A percentile compares a stretch with the other conserved stretches of the same genome.
phyloP scores from a whole-genome alignment of 768 basidiomycete genomes.

The Serendipita vermifera region DNA sequence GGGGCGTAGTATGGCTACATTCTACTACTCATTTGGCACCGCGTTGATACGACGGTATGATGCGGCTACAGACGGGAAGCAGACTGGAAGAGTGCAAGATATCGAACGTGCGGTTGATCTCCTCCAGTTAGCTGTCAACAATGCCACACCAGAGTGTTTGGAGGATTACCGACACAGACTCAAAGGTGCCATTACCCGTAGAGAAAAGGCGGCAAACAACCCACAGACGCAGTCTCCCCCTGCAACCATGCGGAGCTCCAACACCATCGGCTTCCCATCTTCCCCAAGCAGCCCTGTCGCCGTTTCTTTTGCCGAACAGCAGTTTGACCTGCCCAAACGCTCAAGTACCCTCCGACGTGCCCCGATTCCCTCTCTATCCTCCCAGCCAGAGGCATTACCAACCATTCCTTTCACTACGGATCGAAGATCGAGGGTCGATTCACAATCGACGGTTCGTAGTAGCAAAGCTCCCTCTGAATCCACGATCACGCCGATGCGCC shows the following conservation, averaged over 20 bases:
- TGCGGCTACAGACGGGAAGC: background rate
- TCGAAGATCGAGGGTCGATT: no score
- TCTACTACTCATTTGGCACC: slow-evolving; percentile 7
- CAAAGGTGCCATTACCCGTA: background rate
- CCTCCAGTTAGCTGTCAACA: background rate
- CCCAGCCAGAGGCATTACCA: slow-evolving; percentile 4
- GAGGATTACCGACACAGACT: slow-evolving; percentile 5
- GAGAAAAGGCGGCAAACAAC: background rate
- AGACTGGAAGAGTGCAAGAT: background rate
- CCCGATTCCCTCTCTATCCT: background rate
- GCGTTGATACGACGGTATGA: slow-evolving; percentile 3
- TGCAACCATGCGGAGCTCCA: slow-evolving; percentile 6
- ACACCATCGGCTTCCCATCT: slow-evolving; percentile 4
- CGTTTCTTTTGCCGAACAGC: slow-evolving; percentile 2
- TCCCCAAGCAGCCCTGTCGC: background rate
- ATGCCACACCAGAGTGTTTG: background rate
- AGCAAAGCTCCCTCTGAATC: background rate
- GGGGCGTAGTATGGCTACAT: slow-evolving; percentile 5
- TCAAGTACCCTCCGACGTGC: slow-evolving; percentile 2
- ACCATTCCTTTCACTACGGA: no score
- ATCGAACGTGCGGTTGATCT: slow-evolving; percentile 2
- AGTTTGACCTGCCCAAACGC: slow-evolving; percentile 4
- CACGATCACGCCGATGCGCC: background rate
- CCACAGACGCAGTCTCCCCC: background rate
- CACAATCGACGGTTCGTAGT: no score